Percentiles rank a stretch among this genome's conserved stretches.
Conservation (phyloP, 352 stramenopile genomes). For the Globisporangium heterothallicum region DNA sequence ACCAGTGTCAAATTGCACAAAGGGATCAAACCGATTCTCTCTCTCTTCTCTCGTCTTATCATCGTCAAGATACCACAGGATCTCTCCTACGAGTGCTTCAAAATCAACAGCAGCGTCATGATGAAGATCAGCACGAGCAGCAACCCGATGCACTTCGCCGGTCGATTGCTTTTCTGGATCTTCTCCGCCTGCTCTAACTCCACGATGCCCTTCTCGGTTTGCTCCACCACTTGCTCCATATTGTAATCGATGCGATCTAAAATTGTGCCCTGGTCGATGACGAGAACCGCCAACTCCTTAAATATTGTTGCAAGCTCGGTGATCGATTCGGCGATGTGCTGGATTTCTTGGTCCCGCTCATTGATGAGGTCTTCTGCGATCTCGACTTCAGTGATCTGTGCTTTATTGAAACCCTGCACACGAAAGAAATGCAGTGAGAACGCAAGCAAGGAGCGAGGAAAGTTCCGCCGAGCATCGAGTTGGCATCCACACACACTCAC, state of each 20-base stretch:
- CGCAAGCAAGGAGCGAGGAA: too few species aligned
- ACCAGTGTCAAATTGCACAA: too few species aligned
- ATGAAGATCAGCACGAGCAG: slow-evolving; percentile 91
- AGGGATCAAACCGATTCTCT: too few species aligned
- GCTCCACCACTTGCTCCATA: slow-evolving; percentile 99
- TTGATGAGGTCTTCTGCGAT: slow-evolving; percentile 94
- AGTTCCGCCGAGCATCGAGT: too few species aligned
- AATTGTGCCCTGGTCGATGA: slow-evolving; percentile 99
- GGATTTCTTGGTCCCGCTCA: slow-evolving; percentile 94
- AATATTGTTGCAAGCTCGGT: slow-evolving; percentile 99
- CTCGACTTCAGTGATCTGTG: slow-evolving; percentile 95
- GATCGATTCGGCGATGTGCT: slow-evolving; percentile 98
- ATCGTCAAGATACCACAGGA: background rate
- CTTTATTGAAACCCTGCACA: slow-evolving; percentile 88
- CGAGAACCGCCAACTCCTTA: slow-evolving; percentile 99
- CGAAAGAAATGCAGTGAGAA: slow-evolving; percentile 8
- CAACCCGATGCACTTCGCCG: slow-evolving; percentile 93
- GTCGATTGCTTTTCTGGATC: slow-evolving; percentile 96
- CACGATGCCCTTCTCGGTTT: slow-evolving; percentile 97
- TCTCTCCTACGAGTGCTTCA: slow-evolving; percentile 80
- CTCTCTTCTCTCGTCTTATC: slow-evolving; percentile 2
- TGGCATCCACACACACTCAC: too few species aligned
- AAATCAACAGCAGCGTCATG: slow-evolving; percentile 89
- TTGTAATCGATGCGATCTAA: slow-evolving; percentile 99
- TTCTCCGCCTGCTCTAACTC: slow-evolving; percentile 99